Base-by-base conservation (phyloP, 1,139 yeast species). In the Eremothecium sinecaudum region DNA sequence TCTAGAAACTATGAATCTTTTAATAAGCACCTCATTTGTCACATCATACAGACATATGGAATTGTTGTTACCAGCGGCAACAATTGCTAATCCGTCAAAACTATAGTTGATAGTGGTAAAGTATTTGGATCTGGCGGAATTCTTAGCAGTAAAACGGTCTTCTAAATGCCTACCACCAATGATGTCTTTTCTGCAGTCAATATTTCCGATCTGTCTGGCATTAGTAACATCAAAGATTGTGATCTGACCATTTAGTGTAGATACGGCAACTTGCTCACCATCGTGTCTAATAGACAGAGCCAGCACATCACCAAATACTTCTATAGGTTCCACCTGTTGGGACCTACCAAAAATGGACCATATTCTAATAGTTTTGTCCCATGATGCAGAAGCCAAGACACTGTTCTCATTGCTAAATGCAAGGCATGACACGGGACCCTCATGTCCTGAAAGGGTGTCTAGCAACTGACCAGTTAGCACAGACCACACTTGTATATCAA, bases 401-500 rank as follows among this genome's bases (percentile, higher is more conserved):
- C 84, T 71, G 42, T 73, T 77, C 53, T 86, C 96, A 10, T 64
- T 65, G 33, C 96, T 94, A 58, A 92, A 90, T 8, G 92, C 75
- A 31, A 90, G 66, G 45, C 86, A 76, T 2, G 95, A 83, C 3
- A 90, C 79, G 0, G 99, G 98, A 1, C 96, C 99, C 49, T 83
- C 94, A 57, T 90, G 99, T 4, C 97, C 98, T 4, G 90, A 66
- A 33, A 90, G 66, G 15, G 83, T 71, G 52, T 92, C 98, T 37
- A 90, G 67, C 32, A 90, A 64, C 56, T 87, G 96, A 1, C 94
- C 81, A 0, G 96, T 87, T 63, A 90, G 98, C 1, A 92, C 96
- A 8, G 95, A 84, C 99, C 99, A 90, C 24, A 90, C 82, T 53
- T 81, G 87, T 36, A 90, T 81, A 43, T 83, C 95, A 59, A 78